Conservation (phyloP, 2,329 filamentous ascomycete species). For the Xylaria sp. region DNA sequence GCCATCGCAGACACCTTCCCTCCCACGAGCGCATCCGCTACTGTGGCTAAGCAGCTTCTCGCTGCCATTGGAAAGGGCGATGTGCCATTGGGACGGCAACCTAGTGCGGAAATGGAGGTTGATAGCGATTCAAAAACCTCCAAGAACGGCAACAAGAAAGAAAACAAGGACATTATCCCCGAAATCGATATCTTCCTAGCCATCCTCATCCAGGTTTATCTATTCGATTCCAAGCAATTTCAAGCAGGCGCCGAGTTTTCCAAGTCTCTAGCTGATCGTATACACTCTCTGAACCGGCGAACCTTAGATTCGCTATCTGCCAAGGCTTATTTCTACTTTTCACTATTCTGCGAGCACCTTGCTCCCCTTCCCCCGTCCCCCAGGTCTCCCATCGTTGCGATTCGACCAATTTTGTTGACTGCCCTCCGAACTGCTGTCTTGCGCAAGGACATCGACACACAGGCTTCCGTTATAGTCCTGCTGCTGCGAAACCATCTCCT, state of each 20-base stretch:
- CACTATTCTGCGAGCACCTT: constrained; percentile 92
- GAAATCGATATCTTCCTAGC: constrained; percentile 91
- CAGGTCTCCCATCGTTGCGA: constrained; percentile 85
- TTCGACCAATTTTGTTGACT: constrained; percentile 85
- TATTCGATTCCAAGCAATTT: constrained; percentile 86
- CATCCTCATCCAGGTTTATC: constrained; percentile 85
- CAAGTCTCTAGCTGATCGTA: constrained; percentile 80
- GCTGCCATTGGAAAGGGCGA: constrained; percentile 74
- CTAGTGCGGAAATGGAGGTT: constrained; percentile 76
- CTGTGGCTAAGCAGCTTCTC: constrained; percentile 76
- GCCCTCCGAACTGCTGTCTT: constrained; percentile 95
- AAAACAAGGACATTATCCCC: constrained; percentile 79
- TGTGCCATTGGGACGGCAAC: constrained; percentile 69
- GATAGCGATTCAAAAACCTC: constrained; percentile 69
- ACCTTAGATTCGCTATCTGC: constrained; percentile 94
- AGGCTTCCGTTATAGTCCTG: constrained; percentile 93
- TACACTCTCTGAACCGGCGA: constrained; percentile 90
- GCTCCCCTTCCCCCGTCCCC: constrained; percentile 88
- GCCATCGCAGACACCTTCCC: constrained; percentile 85
- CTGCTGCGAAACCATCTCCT: constrained; percentile 95
- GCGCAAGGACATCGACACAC: constrained; percentile 96
- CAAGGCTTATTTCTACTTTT: constrained; percentile 98
- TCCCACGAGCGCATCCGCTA: constrained; percentile 67
- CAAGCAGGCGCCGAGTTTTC: constrained; percentile 88
- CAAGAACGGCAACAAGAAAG: constrained; percentile 71